Evolutionary conservation across 2,329 filamentous ascomycete genomes (phyloP).

Genomic region (Diaporthe destruens): DNA sequence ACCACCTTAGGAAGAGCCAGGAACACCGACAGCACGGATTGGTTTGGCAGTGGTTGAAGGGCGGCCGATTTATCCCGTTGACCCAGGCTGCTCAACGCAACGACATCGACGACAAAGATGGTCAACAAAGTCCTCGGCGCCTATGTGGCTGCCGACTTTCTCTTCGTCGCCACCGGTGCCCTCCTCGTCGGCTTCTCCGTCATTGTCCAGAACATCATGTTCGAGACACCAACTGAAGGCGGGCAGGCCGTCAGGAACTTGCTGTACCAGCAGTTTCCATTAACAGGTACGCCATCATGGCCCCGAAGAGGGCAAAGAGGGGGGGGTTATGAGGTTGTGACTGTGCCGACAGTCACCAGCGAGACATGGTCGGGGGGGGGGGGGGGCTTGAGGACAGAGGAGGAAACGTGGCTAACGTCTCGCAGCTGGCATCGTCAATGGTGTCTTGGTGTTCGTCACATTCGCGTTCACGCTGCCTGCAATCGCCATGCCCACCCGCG

Average conservation of each 20-base stretch:
- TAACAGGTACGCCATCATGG: slow-evolving; percentile 55
- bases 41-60: slow-evolving; percentile 41
- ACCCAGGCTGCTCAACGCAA: slow-evolving; percentile 45
- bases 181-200: slow-evolving; percentile 68
- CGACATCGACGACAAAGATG: slow-evolving; percentile 53
- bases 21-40: slow-evolving; percentile 32
- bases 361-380: neutral
- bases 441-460: slow-evolving; percentile 77
- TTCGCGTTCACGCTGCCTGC: slow-evolving; percentile 79
- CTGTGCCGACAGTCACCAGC: neutral
- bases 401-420: slow-evolving; percentile 7
- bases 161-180: slow-evolving; percentile 67
- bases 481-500: slow-evolving; percentile 74
- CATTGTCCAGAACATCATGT: slow-evolving; percentile 62
- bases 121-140: slow-evolving; percentile 66
- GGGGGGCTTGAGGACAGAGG: neutral
- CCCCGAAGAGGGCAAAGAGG: neutral
- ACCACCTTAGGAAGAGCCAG: slow-evolving; percentile 38
- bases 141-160: slow-evolving; percentile 61
- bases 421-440: slow-evolving; percentile 77
- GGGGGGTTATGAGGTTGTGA: neutral
- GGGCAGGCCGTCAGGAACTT: slow-evolving; percentile 63
- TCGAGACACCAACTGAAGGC: slow-evolving; percentile 59
- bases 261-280: slow-evolving; percentile 66
- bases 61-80: slow-evolving; percentile 42